Base-by-base conservation (phyloP, 176 grass and related monocot genomes). In the Luzula sylvatica region DNA sequence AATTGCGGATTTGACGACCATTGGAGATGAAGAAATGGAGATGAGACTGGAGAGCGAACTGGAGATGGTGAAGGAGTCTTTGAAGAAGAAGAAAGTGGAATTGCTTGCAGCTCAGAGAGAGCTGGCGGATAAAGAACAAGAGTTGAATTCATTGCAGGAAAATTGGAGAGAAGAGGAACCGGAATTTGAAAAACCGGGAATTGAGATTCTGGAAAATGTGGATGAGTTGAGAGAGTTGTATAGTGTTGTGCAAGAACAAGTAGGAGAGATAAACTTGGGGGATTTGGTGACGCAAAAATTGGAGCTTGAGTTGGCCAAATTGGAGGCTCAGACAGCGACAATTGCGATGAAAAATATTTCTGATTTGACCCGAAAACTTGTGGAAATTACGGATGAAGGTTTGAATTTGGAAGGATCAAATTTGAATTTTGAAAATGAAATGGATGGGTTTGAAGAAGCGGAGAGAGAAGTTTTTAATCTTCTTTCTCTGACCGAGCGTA, bases 1-100 rank as follows among this genome's bases (percentile, higher is more conserved):
- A 45, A 65, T 75, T 26, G 53, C 42, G 1, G 45, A 60, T 42
- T 30, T 75, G n/a, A 75, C 72, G 25, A 58, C 32, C 23, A 58
- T 39, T 27, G 8, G 22, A 27, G 57, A 28, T 11, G 17, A 4
- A 42, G 11, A 43, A 44, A 26, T 61, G 57, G 3, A 46, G 14
- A 27, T 41, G 28, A 12, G 7, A 61, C 11, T 61, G 58, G 40
- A 45, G 20, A 46, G n/a, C 21, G 21, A 44, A 61, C 22, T 61
- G 7, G 44, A 61, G 58, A 61, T 45, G n/a, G 38, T 46, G 6
- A 61, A 46, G 44, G 41, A 61, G 58, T 26, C 38, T 61, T 29
- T 61, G 23, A 26, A 42, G 40, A 14, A 61, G 16, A 61, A 61
- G 58, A 38, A 61, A 45, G 22, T 28, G 7, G 58, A 61, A 24